Base-by-base conservation (phyloP, 1,284 basidiomycete species). In the Pseudozyma sp. region DNA sequence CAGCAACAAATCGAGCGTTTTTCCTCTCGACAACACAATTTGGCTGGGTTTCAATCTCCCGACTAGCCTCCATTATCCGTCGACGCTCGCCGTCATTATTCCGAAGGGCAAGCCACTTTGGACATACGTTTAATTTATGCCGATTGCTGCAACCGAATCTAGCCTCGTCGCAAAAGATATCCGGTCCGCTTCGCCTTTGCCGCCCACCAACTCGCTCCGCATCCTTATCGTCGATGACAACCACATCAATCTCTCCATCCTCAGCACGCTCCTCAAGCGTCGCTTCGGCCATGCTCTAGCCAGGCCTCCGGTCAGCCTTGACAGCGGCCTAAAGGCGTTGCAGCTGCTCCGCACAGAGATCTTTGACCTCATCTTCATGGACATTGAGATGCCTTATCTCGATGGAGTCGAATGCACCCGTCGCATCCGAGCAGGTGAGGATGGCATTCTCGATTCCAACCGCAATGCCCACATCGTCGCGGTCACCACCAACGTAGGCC, bases 201-300 rank as follows among this genome's bases (percentile, higher is more conserved):
- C 65, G 30, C 53, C 64, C 30, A 68, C 60, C 34, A 39, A 74
- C 35, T 68, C 65, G 58, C 68, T 81, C 9, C 75, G 79, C 52
- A 68, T 81, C 33, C 71, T 81, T 35, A 37, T 81, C 43, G 79
- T 81, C 50, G 79, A 81, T 51, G 79, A 81, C 68, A 78, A 81
- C 54, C 71, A 66, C 34, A 52, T 81, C 75, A 81, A 81, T 39
- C 78, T 81, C 14, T 65, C 68, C 14, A 69, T 79, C 13, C 67
- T 80, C 39, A 65, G 55, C 55, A 77, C 56, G 17, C 64, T 80
- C 6, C 70, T 80, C 44, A 77, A 72, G 57, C 74, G 75, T 31
- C 71, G 75, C 40, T 80, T 80, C 60, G 49, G 59, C 10, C 54
- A 67, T 59, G 44, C 66, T 0, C 68, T 80, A 44, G 77, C 75